phyloP scores from a whole-genome alignment of 2,329 filamentous ascomycete species.

The Amauroascus niger region DNA sequence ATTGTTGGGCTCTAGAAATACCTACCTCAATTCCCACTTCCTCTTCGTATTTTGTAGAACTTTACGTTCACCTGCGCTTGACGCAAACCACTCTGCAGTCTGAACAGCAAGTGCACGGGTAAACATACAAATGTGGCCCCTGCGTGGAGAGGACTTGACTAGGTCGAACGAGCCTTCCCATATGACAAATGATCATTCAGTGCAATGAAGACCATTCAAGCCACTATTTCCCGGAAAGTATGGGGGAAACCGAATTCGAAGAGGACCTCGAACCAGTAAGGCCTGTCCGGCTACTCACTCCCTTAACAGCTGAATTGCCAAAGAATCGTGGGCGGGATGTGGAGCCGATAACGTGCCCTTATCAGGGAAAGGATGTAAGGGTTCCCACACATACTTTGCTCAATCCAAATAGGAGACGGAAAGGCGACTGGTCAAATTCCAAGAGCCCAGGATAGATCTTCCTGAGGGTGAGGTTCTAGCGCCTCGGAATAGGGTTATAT shows the following conservation, averaged over 20 bases:
- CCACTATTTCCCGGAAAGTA: neutral
- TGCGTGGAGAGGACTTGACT: neutral
- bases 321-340: neutral
- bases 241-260: neutral
- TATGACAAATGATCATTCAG: too few relatives aligned
- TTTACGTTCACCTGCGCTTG: neutral
- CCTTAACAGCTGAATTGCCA: neutral
- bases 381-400: neutral
- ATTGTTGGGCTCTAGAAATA: neutral
- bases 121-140: neutral
- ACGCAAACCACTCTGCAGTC: neutral
- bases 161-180: too few relatives aligned
- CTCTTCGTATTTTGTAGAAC: neutral
- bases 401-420: neutral
- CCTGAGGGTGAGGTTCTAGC: neutral
- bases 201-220: neutral
- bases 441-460: neutral
- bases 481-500: slow-evolving; percentile 3
- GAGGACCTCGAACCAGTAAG: neutral
- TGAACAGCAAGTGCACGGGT: neutral
- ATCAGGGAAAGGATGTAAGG: neutral
- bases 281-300: too few relatives aligned
- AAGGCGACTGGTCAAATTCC: slow-evolving; percentile 7
- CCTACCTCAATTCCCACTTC: neutral
- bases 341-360: slow-evolving; percentile 5